Base-by-base conservation (phyloP, 164 flowering plant genomes). In the Dillenia suffruticosa region DNA sequence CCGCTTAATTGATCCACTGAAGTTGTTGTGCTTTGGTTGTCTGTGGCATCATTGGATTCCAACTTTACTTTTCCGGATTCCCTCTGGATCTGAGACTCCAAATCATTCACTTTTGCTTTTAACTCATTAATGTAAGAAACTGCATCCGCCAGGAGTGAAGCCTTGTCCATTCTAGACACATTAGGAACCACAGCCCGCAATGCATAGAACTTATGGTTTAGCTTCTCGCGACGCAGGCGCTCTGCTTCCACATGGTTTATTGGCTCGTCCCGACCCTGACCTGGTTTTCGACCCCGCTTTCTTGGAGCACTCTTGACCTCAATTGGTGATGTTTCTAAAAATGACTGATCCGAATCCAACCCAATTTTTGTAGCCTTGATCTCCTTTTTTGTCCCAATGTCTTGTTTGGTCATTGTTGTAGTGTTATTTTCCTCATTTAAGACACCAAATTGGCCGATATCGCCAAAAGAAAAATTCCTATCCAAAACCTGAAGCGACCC, bases 141-240 rank as follows among this genome's bases (percentile, higher is more conserved):
- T 1, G 97, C 92, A 63, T 90, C 97, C 0, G 83, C 74, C 0
- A 90, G 76, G 14, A 90, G 65, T 0, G 95, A 88, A 0, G 95
- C 97, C 62, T 88, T 90, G 82, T 90, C 95, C 97, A 90, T 88
- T 53, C 85, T 68, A 8, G 95, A 88, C 49, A 90, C 95, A 70
- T 86, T 82, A 0, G 95, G 95, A n/a, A 90, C 95, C 43, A 84
- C 97, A 0, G 89, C 72, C 0, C 97, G 84, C 3, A 90, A 81
- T 0, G 93, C 93, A 72, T 86, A 90, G 80, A 90, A 90, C 43
- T 89, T 72, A 74, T 76, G 81, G 83, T 90, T 88, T 19, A 90
- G 85, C 77, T 84, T 90, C 83, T 88, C 95, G n/a, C 97, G 73
- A 50, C 97, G 69, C 71, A 83, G 92, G 57, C 97, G 55, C 79